phyloP scores from a whole-genome alignment of 441 rosid genomes.

The Populus tomentosa region DNA sequence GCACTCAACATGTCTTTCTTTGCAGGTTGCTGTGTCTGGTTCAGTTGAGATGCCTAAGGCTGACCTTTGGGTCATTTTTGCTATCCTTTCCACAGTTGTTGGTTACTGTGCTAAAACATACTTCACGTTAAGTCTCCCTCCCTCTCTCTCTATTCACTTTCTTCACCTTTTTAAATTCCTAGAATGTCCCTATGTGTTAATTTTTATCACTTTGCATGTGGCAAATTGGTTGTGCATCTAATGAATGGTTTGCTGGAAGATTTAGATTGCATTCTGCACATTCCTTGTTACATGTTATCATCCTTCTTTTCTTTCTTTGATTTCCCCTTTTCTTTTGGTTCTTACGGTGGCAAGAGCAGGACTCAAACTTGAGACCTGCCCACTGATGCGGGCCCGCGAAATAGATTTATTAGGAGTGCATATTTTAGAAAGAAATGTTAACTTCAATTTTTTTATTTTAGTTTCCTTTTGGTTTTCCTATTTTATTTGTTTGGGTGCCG shows the following conservation, averaged over 20 bases:
- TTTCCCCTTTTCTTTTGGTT: too few relatives aligned
- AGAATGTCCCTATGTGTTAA: not conserved
- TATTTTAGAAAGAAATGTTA: too few relatives aligned
- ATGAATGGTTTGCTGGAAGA: not conserved
- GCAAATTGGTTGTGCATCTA: not conserved
- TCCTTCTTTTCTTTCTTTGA: too few relatives aligned
- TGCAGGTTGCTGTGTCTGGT: constrained; percentile 75
- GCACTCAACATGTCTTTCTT: constrained; percentile 10
- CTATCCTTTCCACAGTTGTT: constrained; percentile 80
- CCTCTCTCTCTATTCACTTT: not conserved
- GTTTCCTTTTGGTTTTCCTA: too few relatives aligned
- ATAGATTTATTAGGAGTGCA: too few relatives aligned
- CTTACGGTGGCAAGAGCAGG: too few relatives aligned
- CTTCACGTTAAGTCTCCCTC: constrained; percentile 74
- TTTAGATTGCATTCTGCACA: not conserved
- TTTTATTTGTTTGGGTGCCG: too few relatives aligned
- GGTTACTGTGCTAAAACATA: constrained; percentile 98
- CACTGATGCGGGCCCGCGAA: too few relatives aligned
- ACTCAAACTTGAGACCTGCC: too few relatives aligned
- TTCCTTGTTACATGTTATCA: not conserved
- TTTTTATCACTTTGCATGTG: not conserved
- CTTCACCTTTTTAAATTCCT: not conserved
- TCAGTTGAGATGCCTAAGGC: constrained; percentile 80
- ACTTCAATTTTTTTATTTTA: too few relatives aligned
- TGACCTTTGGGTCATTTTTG: constrained; percentile 87